Evolutionary conservation across 305 asterid species (phyloP), one percentile per base, ranked within the genome.

Genomic region (Caryopteris hybrid): DNA sequence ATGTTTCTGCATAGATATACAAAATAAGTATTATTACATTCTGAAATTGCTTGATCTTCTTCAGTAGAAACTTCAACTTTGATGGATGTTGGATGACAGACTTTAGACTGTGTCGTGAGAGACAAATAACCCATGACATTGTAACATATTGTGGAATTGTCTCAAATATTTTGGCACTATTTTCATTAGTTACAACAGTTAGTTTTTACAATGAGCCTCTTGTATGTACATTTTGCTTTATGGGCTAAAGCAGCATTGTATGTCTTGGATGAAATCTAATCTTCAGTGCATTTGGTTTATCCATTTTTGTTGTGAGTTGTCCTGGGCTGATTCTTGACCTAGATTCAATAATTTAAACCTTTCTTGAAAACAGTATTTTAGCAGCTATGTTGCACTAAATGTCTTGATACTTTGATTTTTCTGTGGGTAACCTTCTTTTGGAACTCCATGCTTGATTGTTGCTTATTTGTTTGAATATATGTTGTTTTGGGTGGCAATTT

Each of bases 401-500:
- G 47, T 31, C 66, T 31, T 0, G 41, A 33, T 23, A 67, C 63
- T 42, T 36, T 27, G 61, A 48, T 27, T 18, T 23, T 23, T 61
- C 13, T 2, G 17, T 12, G 31, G 43, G 33, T 38, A 39, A 41
- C 56, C 18, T 60, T 27, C 46, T 58, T 73, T 20, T 52, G 45
- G 53, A 55, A 59, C 42, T 45, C n/a, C 52, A 61, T 65, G 70
- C 63, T 51, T 38, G 51, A 58, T 53, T 18, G 23, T 18, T 36
- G 64, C 75, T 61, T 47, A 60, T 51, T 56, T 68, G n/a, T 34
- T 57, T 56, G 61, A 39, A 34, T 56, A 50, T 51, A 36, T 51
- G 21, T 65, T 65, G 52, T 68, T 69, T 71, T 78, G 56, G 75
- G 38, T 59, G 79, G 31, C 62, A n/a, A 63, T 61, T 42, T 34